Base-by-base conservation (phyloP, 805 yeast species). In the Hanseniaspora hatyaiensis region DNA sequence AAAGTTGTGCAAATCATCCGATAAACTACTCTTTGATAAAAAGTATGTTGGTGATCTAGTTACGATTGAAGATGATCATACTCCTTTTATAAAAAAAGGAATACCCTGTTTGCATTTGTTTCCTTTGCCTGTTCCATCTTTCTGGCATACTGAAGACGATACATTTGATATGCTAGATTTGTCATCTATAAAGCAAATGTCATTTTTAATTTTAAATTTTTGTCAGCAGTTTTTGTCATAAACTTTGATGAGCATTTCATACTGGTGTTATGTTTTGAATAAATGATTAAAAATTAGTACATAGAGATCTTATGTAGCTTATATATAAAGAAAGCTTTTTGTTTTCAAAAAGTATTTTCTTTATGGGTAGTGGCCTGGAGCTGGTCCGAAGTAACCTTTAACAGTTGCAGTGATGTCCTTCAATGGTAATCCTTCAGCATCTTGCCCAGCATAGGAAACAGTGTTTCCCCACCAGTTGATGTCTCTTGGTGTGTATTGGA, bases 401-500 rank as follows among this genome's bases (percentile, higher is more conserved):
- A 51, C 49, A 8, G 52, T 50, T 2, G 33, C 44, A 15, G 54
- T 36, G 13, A 54, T 39, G 34, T 56, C 51, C 37, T 31, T 41
- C 15, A 49, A 32, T 18, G 59, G 52, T 6, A 41, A 23, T n/a
- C 55, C 54, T 18, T 33, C 47, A 6, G 46, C 53, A 36, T 56
- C 59, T 2, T 48, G 44, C 18, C 59, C 58, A 9, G 43, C 47
- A 41, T 53, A 56, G 0, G 57, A 64, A 41, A 76, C 78, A 34
- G 55, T 61, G 57, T 73, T 76, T 20, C 82, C 82, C 81, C 82
- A 75, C 83, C 83, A 77, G 34, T 53, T 52, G 3, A 67, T 51
- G 4, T 57, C 57, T 8, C 65, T 65, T 13, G 69, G 69, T 38
- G 72, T 68, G 49, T 67, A 72, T 49, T 71, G 74, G 3, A 75